Percentiles rank a stretch among this genome's conserved stretches.
Evolutionary conservation across 2,329 filamentous ascomycete genomes (phyloP).

Genomic region (Eutypa lata): DNA sequence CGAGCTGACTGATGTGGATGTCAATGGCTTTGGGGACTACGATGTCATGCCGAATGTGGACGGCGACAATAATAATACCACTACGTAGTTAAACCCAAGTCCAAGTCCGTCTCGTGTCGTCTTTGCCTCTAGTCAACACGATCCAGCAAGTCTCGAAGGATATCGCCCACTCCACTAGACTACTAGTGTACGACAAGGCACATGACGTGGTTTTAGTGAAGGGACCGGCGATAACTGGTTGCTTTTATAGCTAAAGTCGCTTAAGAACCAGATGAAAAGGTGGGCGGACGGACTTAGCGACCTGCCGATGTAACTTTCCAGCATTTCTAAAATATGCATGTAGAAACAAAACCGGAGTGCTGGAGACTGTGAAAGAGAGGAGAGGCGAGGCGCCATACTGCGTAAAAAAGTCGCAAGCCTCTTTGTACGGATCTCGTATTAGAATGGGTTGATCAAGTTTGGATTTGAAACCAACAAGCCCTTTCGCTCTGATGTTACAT

Average conservation of each 20-base stretch:
- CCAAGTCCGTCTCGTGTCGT: not conserved
- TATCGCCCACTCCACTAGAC: not conserved
- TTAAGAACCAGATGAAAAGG: not conserved
- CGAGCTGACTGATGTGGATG: not conserved
- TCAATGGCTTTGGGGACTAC: not conserved
- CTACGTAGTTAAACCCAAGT: not conserved
- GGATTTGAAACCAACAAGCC: not conserved
- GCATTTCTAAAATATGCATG: not conserved
- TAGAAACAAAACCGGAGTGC: not conserved
- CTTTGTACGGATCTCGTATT: not conserved
- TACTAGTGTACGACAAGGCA: not conserved
- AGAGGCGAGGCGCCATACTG: not conserved
- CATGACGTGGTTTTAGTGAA: not conserved
- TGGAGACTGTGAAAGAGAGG: not conserved
- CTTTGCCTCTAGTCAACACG: not conserved
- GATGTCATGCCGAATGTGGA: not conserved
- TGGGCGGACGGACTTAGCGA: not conserved
- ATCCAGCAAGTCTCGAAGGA: not conserved
- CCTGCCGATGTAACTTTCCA: not conserved
- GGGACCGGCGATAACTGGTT: not conserved
- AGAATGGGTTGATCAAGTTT: not conserved
- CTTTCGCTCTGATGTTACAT: not conserved
- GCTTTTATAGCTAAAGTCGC: not conserved
- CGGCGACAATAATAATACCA: not conserved
- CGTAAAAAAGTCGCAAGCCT: not conserved